Evolutionary conservation across 2,329 filamentous ascomycete species (phyloP).

Genomic region (Monilinia fructigena): DNA sequence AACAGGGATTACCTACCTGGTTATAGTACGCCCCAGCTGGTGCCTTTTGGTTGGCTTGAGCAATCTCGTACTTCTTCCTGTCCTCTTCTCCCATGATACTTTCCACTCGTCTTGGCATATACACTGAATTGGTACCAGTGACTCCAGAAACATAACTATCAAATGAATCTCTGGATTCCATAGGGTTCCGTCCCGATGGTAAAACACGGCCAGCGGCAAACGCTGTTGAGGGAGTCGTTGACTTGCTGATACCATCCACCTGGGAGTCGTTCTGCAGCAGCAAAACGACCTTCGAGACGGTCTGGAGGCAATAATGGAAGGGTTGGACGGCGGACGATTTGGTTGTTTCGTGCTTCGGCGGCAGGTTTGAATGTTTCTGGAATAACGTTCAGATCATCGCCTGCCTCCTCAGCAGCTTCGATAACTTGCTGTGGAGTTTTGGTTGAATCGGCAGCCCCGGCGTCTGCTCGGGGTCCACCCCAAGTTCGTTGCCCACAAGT

Average conservation of each 20-base stretch:
- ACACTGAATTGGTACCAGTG: constrained; percentile 59
- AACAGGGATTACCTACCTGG: background rate
- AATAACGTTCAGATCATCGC: constrained; percentile 87
- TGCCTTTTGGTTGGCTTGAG: constrained; percentile 54
- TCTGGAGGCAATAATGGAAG: constrained; percentile 70
- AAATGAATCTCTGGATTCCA: constrained; percentile 61
- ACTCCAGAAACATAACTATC: constrained; percentile 62
- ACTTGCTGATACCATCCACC: constrained; percentile 68
- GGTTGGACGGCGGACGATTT: constrained; percentile 48
- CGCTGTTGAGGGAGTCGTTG: constrained; percentile 64
- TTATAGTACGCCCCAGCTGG: constrained; percentile 42
- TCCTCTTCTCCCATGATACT: constrained; percentile 79
- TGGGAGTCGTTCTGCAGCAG: constrained; percentile 64
- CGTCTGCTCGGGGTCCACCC: constrained; percentile 90
- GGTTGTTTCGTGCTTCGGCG: constrained; percentile 50
- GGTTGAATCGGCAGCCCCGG: constrained; percentile 71
- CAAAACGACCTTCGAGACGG: constrained; percentile 75
- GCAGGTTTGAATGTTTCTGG: constrained; percentile 77
- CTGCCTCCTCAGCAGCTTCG: constrained; percentile 71
- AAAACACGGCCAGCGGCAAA: constrained; percentile 46
- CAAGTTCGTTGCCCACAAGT: constrained; percentile 92
- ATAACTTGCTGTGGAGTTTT: constrained; percentile 82
- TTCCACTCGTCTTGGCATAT: constrained; percentile 59
- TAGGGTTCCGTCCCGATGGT: constrained; percentile 36
- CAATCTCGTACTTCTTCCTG: constrained; percentile 68